Evolutionary conservation across 2,329 filamentous ascomycete species (phyloP), one percentile per base, ranked within the genome.

Genomic region (Coniochaeta hoffmannii): DNA sequence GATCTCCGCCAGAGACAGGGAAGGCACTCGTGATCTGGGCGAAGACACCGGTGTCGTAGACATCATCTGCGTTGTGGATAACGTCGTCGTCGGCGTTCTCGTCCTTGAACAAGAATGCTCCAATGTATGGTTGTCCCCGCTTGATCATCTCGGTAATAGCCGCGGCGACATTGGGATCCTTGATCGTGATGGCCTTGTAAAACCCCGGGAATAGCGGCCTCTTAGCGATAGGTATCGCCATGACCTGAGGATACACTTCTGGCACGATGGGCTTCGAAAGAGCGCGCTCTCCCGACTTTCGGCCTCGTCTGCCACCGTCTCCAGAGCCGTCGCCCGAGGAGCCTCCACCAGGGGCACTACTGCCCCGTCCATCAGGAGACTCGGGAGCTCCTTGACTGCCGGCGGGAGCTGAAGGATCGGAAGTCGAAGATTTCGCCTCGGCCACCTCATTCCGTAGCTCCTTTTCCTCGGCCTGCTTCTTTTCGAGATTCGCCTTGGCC

Each of bases 121-220:
- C 94, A 38, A 99, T 90, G 65, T 99, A 99, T 24, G 93, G 95
- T 71, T 99, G 95, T 0, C 94, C 94, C 53, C 93, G 82, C 78
- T 96, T 96, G 69, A 97, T 90, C 80, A 96, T 94, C 68, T 99
- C 95, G 57, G 92, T 88, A 62, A 99, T 96, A 22, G 94, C 94
- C 36, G 86, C 85, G 14, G 92, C 88, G 34, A 99, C 94, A 63
- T 94, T 89, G 17, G 89, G 89, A 66, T 99, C 91, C 68, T 90
- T 87, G 63, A 99, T 96, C 3, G 93, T 99, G 63, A 99, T 94
- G 10, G 94, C 93, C 73, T 99, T 99, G 77, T 99, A 99, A 73
- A 97, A 99, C 1, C 94, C 94, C 1, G 94, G 94, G 72, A 97
- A 99, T 12, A 99, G 76, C 11, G 94, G 94, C 54, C 94, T 82